These are phyloP conservation scores for Epichloe amarillans DNA, from an alignment of 2,329 filamentous ascomycete genomes.

Conservation along the genomic window DNA sequence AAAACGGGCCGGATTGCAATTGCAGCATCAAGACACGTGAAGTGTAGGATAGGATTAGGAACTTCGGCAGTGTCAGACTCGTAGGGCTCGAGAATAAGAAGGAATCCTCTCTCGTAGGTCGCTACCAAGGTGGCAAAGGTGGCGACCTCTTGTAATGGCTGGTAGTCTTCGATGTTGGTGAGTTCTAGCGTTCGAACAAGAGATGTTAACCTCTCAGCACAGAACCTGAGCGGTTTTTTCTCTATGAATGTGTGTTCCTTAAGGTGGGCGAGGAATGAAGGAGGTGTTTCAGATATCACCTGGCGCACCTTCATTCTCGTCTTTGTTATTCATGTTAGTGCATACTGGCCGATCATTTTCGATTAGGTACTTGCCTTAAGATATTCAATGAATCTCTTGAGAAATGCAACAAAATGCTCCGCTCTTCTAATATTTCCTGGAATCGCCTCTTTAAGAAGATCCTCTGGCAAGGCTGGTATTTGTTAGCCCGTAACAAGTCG, in stretches of 20 bases:
- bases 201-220: slow-evolving; percentile 85
- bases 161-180: slow-evolving; percentile 96
- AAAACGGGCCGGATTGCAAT: slow-evolving; percentile 98
- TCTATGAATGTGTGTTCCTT: slow-evolving; percentile 97
- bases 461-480: slow-evolving; percentile 64
- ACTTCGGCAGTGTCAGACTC: slow-evolving; percentile 93
- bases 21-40: slow-evolving; percentile 90
- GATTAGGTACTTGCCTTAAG: slow-evolving; percentile 44
- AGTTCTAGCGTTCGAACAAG: slow-evolving; percentile 89
- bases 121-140: slow-evolving; percentile 93
- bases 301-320: slow-evolving; percentile 97
- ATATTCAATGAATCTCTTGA: slow-evolving; percentile 96
- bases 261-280: slow-evolving; percentile 82
- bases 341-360: neutral
- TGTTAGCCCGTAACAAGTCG: slow-evolving; percentile 9
- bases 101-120: slow-evolving; percentile 92
- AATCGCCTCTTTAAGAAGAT: slow-evolving; percentile 87
- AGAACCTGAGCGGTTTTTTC: slow-evolving; percentile 87
- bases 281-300: slow-evolving; percentile 92
- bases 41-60: slow-evolving; percentile 91
- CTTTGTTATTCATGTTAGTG: slow-evolving; percentile 22
- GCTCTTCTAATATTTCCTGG: slow-evolving; percentile 92
- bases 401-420: slow-evolving; percentile 88
- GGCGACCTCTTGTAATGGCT: slow-evolving; percentile 90
- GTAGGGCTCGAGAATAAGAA: slow-evolving; percentile 92